Percentiles rank a stretch among this genome's conserved stretches.
Evolutionary conservation across 495 filamentous ascomycete genomes (phyloP).

Genomic region (Neurospora terricola): DNA sequence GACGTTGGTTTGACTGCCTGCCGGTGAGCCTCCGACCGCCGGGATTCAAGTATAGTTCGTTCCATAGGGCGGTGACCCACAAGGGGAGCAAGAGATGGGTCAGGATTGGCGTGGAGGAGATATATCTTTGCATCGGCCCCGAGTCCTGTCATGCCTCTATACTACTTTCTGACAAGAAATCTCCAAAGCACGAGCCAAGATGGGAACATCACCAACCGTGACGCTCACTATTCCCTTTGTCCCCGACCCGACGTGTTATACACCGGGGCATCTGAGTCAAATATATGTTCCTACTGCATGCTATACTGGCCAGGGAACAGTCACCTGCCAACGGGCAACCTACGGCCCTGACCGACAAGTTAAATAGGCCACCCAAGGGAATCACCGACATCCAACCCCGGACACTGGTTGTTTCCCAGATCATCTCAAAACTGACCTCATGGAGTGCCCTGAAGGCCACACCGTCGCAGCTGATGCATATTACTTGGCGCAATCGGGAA

Average conservation of each 20-base stretch:
- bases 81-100: background rate
- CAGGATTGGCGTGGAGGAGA: background rate
- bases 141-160: background rate
- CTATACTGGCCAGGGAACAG: background rate
- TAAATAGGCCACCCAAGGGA: too few species aligned
- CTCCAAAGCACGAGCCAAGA: background rate
- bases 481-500: too few species aligned
- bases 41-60: background rate
- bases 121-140: constrained; percentile 1
- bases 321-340: background rate
- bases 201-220: background rate
- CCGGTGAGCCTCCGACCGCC: background rate
- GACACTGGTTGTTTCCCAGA: background rate
- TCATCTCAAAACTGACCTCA: background rate
- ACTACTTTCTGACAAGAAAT: background rate
- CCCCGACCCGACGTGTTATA: background rate
- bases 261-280: background rate
- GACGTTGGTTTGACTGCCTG: background rate
- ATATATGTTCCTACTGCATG: background rate
- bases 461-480: too few species aligned
- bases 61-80: background rate
- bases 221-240: background rate
- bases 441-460: too few species aligned
- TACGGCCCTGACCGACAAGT: background rate
- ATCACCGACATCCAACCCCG: background rate